Evolutionary conservation across 2,329 filamentous ascomycete species (phyloP).

Genomic region (Aureobasidium melanogenum): DNA sequence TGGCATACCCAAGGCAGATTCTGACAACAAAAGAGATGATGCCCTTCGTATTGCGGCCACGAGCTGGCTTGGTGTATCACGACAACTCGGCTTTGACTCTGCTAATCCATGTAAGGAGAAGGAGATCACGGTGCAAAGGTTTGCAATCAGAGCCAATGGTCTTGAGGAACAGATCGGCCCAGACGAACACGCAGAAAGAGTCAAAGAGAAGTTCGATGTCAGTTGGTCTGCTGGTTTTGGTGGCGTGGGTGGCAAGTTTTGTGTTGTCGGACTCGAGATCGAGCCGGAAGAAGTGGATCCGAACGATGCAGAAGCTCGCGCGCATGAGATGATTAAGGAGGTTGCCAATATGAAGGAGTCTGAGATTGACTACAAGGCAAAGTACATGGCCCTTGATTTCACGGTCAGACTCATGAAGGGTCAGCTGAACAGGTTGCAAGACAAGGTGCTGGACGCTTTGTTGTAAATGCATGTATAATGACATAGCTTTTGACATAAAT

Average conservation of each 20-base stretch:
- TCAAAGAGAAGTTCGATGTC: slow-evolving; percentile 36
- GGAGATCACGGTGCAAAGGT: slow-evolving; percentile 33
- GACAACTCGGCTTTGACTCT: slow-evolving; percentile 28
- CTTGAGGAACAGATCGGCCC: slow-evolving; percentile 25
- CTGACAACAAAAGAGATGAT: slow-evolving; percentile 26
- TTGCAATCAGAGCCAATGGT: slow-evolving; percentile 15
- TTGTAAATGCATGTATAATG: not conserved
- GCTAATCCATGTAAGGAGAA: slow-evolving; percentile 25
- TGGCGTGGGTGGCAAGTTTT: slow-evolving; percentile 33
- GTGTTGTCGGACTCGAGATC: slow-evolving; percentile 30
- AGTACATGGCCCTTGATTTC: slow-evolving; percentile 24
- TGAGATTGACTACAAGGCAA: slow-evolving; percentile 23
- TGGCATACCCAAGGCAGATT: slow-evolving; percentile 26
- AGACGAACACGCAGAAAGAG: slow-evolving; percentile 26
- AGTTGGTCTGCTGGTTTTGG: slow-evolving; percentile 35
- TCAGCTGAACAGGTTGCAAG: slow-evolving; percentile 23
- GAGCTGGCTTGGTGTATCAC: slow-evolving; percentile 32
- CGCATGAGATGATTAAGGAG: slow-evolving; percentile 17
- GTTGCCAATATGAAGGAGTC: slow-evolving; percentile 11
- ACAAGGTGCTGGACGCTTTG: slow-evolving; percentile 22
- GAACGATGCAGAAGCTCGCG: slow-evolving; percentile 15
- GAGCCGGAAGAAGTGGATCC: slow-evolving; percentile 11
- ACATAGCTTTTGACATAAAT: not conserved
- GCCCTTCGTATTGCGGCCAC: slow-evolving; percentile 32
- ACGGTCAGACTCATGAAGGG: slow-evolving; percentile 23